Percentiles rank a stretch among this genome's conserved stretches.
These are phyloP conservation scores for Aspergillus diversus DNA, from an alignment of 495 filamentous ascomycete genomes.

Conservation along the genomic window DNA sequence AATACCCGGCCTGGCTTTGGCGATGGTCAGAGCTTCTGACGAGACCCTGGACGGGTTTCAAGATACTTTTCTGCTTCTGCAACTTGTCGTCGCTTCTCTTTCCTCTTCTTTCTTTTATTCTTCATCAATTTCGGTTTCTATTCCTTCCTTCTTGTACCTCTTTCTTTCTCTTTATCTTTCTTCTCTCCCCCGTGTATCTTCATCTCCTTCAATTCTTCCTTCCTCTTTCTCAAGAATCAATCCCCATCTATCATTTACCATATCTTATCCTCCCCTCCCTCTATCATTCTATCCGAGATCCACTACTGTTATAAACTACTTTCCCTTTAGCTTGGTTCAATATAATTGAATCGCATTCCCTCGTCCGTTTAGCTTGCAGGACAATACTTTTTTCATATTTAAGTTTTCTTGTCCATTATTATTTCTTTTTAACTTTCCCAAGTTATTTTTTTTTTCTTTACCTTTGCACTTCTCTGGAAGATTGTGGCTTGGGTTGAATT, in stretches of 20 bases:
- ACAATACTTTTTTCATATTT: neutral
- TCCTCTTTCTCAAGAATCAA: conserved; percentile 10
- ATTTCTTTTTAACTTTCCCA: neutral
- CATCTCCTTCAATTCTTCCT: conserved; percentile 14
- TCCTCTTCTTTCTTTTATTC: conserved; percentile 16
- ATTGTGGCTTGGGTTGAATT: conserved; percentile 22
- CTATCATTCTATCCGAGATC: conserved; percentile 4
- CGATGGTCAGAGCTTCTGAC: conserved; percentile 34
- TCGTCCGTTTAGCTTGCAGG: neutral
- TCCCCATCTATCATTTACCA: conserved; percentile 11
- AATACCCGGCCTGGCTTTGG: conserved; percentile 14
- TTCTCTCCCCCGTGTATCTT: conserved; percentile 1
- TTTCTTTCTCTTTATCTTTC: conserved; percentile 6
- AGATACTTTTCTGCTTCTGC: conserved; percentile 24
- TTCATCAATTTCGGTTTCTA: conserved; percentile 17
- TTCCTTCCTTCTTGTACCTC: conserved; percentile 4
- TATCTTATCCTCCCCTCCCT: conserved; percentile 4
- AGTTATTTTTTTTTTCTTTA: conserved; percentile 1
- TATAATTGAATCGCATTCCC: neutral
- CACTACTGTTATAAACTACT: conserved; percentile 1
- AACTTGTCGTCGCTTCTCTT: conserved; percentile 3
- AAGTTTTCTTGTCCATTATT: too few relatives aligned
- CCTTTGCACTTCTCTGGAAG: conserved; percentile 31
- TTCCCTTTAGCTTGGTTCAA: neutral
- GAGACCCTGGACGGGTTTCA: conserved; percentile 36